Conservation (phyloP, 164 flowering plant genomes). For the Warburgia ugandensis region DNA sequence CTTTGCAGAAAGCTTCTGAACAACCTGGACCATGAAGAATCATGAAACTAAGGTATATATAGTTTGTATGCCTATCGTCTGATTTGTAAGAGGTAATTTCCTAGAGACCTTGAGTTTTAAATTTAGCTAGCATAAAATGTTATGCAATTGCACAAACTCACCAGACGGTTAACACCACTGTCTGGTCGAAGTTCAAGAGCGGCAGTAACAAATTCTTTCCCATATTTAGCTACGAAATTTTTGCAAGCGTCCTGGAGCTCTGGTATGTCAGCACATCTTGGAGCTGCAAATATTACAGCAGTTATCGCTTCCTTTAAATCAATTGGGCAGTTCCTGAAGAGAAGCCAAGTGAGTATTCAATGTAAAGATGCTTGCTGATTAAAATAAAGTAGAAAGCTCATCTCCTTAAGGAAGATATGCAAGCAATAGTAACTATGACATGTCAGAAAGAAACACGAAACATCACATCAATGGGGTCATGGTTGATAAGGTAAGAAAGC, state of each 20-base stretch:
- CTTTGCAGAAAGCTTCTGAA: constrained; percentile 78
- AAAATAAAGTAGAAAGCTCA: too few relatives aligned
- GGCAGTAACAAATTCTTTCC: constrained; percentile 74
- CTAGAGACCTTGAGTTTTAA: neutral
- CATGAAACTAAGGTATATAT: neutral
- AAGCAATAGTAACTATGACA: too few relatives aligned
- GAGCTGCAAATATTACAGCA: constrained; percentile 78
- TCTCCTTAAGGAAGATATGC: too few relatives aligned
- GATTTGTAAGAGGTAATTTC: too few relatives aligned
- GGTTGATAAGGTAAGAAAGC: too few relatives aligned
- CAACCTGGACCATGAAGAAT: constrained; percentile 38
- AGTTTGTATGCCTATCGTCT: neutral
- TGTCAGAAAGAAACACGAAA: too few relatives aligned
- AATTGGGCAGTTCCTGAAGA: constrained; percentile 72
- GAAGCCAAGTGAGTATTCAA: neutral
- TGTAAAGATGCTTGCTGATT: neutral
- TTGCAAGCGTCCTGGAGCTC: constrained; percentile 71
- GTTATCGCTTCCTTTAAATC: constrained; percentile 93
- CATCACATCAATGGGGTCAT: too few relatives aligned
- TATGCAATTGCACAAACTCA: constrained; percentile 18
- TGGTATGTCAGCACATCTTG: constrained; percentile 80
- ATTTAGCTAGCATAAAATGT: neutral
- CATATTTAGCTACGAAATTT: constrained; percentile 81
- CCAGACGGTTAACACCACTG: constrained; percentile 79
- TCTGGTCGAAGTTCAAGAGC: constrained; percentile 84